Conservation (phyloP, 306 rosid species). For the Nissolia schottii region DNA sequence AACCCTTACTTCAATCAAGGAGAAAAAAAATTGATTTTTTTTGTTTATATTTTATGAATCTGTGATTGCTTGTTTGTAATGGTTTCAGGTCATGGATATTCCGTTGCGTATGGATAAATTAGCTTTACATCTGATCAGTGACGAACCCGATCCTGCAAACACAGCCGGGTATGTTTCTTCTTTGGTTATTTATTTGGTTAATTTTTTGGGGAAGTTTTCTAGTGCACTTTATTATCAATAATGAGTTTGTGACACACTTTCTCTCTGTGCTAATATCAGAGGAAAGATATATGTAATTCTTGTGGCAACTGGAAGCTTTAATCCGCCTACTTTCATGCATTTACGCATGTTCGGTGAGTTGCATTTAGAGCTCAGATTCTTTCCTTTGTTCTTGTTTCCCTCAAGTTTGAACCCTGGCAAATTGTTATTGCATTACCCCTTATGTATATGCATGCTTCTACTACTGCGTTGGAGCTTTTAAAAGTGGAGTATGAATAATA, state of each 20-base stretch:
- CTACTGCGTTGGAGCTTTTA: neutral
- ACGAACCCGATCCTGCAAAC: conserved; percentile 16
- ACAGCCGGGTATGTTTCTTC: conserved; percentile 35
- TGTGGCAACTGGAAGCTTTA: conserved; percentile 85
- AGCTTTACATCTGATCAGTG: conserved; percentile 37
- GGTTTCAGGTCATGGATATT: conserved; percentile 45
- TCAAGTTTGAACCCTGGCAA: neutral
- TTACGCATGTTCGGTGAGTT: conserved; percentile 82
- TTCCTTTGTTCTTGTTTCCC: neutral
- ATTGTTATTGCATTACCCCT: neutral
- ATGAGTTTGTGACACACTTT: neutral
- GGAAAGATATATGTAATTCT: conserved; percentile 58
- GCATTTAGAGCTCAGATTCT: neutral
- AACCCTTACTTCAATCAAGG: neutral
- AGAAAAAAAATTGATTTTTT: neutral
- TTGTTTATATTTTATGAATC: neutral
- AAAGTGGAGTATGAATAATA: neutral
- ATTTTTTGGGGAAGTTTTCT: neutral
- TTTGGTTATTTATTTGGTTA: neutral
- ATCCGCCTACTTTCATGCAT: conserved; percentile 96
- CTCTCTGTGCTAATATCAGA: conserved; percentile 26
- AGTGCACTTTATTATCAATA: neutral
- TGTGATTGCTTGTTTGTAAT: neutral
- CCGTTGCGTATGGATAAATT: conserved; percentile 50
- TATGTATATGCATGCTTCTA: neutral